phyloP scores from a whole-genome alignment of 345 rosid genomes.

The Hibiscus trionum region DNA sequence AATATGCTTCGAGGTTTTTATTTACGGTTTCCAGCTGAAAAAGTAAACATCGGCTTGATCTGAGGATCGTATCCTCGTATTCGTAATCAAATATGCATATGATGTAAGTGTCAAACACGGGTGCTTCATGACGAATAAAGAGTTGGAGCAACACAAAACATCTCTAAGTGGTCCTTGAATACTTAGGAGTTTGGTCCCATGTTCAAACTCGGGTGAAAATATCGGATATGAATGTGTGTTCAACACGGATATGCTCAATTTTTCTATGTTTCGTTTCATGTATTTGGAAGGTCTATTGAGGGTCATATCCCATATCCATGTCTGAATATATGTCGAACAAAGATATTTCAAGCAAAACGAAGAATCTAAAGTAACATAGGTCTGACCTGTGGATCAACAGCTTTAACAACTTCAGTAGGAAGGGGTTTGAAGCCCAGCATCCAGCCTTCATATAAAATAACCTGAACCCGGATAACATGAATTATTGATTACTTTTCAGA shows the following conservation, averaged over 20 bases:
- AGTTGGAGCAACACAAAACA: neutral
- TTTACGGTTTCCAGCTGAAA: slow-evolving; percentile 69
- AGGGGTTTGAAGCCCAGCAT: slow-evolving; percentile 93
- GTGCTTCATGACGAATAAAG: neutral
- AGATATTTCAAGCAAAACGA: neutral
- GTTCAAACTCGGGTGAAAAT: no score
- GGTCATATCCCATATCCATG: neutral
- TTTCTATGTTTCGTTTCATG: neutral
- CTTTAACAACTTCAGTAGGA: slow-evolving; percentile 49
- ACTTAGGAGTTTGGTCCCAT: neutral
- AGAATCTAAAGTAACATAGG: neutral
- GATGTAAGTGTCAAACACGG: neutral
- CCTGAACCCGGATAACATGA: slow-evolving; percentile 34
- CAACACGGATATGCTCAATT: no score
- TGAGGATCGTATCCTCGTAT: neutral
- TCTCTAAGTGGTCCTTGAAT: neutral
- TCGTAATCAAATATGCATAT: neutral
- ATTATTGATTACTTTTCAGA: neutral
- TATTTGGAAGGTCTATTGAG: neutral
- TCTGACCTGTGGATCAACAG: slow-evolving; percentile 83
- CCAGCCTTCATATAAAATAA: slow-evolving; percentile 91
- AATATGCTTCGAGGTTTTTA: slow-evolving; percentile 77
- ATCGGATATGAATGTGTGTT: no score
- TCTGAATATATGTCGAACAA: neutral
- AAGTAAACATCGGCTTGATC: slow-evolving; percentile 4